phyloP scores from a whole-genome alignment of 2,329 filamentous ascomycete genomes.

The Diplodia mutila region DNA sequence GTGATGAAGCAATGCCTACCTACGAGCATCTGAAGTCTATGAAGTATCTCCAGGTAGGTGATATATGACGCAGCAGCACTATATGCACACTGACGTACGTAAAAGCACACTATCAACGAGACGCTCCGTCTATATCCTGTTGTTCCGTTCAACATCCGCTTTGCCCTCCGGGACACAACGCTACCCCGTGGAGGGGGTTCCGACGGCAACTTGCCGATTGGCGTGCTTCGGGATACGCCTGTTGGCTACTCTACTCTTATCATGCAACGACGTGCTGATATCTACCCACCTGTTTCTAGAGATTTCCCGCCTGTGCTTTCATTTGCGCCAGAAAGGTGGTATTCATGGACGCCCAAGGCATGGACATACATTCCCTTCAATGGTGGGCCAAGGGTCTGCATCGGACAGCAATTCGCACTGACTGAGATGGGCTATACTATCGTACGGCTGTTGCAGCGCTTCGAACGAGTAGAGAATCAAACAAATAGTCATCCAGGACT shows the following conservation, averaged over 20 bases:
- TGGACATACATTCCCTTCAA: constrained; percentile 55
- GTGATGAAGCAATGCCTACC: constrained; percentile 62
- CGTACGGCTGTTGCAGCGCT: constrained; percentile 52
- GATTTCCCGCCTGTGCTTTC: constrained; percentile 46
- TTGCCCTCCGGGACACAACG: constrained; percentile 52
- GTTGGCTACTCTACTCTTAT: constrained; percentile 53
- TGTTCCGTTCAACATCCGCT: constrained; percentile 55
- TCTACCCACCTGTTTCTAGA: constrained; percentile 48
- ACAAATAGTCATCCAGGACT: constrained; percentile 45
- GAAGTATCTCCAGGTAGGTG: constrained; percentile 66
- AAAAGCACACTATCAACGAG: constrained; percentile 46
- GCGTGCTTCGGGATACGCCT: constrained; percentile 48
- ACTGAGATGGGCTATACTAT: constrained; percentile 56
- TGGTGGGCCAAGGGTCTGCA: constrained; percentile 54
- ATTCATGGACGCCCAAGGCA: constrained; percentile 52
- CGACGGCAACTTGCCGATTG: constrained; percentile 50
- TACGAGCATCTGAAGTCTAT: constrained; percentile 85
- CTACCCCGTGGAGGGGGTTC: constrained; percentile 54
- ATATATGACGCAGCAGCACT: not conserved
- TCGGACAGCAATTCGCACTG: constrained; percentile 56
- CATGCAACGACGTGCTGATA: constrained; percentile 54
- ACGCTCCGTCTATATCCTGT: constrained; percentile 54
- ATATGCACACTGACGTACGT: constrained; percentile 42
- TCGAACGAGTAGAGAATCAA: constrained; percentile 41
- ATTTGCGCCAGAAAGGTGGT: constrained; percentile 57